Evolutionary conservation across 2,329 filamentous ascomycete species (phyloP).

Genomic region (Fusarium sp.): DNA sequence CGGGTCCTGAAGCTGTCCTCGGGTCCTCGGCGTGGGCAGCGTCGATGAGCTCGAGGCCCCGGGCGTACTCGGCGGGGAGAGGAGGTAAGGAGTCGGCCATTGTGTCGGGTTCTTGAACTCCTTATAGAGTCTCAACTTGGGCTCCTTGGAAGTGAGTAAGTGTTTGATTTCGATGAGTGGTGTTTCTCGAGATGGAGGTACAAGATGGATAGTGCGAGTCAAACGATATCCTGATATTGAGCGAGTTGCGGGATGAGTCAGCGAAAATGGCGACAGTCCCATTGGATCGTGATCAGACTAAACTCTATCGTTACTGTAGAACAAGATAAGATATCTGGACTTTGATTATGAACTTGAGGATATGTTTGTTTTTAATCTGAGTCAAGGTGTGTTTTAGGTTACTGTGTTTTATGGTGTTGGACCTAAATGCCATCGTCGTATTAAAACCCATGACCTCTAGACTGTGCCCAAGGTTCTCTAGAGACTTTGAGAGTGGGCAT

Average conservation of each 20-base stretch:
- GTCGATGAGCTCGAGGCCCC: conserved; percentile 76
- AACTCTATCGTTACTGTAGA: not conserved
- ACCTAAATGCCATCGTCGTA: not conserved
- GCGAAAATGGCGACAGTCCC: conserved; percentile 21
- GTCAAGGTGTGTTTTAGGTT: not conserved
- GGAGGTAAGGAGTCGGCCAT: conserved; percentile 40
- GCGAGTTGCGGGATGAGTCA: conserved; percentile 41
- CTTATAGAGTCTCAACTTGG: not conserved
- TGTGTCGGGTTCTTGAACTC: not conserved
- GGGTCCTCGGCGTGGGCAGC: conserved; percentile 61
- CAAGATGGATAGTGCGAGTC: not conserved
- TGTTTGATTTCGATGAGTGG: not conserved
- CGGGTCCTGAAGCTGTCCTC: conserved; percentile 52
- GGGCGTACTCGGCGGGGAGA: conserved; percentile 54
- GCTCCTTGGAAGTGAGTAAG: not conserved
- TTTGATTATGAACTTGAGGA: not conserved
- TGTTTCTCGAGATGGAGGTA: not conserved
- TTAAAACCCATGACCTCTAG: not conserved
- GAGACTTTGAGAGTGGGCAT: not conserved
- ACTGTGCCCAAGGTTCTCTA: not conserved
- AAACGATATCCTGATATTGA: conserved; percentile 1
- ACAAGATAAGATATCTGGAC: not conserved
- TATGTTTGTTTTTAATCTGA: not conserved
- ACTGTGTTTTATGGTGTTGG: not conserved
- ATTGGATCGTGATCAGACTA: conserved; percentile 31